Conservation (phyloP, 352 stramenopile genomes). For the Elongisporangium anandrum region DNA sequence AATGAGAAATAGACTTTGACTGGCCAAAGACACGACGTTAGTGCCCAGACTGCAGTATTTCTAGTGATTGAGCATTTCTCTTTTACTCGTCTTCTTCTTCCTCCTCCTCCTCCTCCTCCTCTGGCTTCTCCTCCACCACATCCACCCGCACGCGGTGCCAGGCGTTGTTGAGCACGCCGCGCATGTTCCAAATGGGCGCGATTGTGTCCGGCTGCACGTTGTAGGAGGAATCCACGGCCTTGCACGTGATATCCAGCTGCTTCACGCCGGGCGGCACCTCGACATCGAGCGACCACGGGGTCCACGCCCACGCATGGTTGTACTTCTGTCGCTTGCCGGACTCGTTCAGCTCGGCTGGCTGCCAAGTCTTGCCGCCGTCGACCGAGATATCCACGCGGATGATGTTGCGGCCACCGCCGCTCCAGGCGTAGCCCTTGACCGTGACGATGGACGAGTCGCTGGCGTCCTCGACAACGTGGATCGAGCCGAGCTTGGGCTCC, state of each 20-base stretch:
- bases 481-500: slow-evolving; percentile 60
- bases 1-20: too few relatives aligned
- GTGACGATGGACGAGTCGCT: slow-evolving; percentile 75
- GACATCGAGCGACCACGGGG: slow-evolving; percentile 93
- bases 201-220: slow-evolving; percentile 96
- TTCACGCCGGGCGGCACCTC: slow-evolving; percentile 78
- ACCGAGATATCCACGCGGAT: slow-evolving; percentile 95
- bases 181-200: slow-evolving; percentile 96
- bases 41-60: slow-evolving; percentile 1
- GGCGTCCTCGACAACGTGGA: slow-evolving; percentile 44
- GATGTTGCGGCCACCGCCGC: slow-evolving; percentile 93
- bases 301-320: slow-evolving; percentile 94
- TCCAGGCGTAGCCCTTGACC: slow-evolving; percentile 94
- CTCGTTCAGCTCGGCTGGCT: slow-evolving; percentile 78
- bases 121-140: slow-evolving; percentile 40
- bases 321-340: slow-evolving; percentile 84
- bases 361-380: slow-evolving; percentile 94
- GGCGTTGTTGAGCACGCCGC: slow-evolving; percentile 96
- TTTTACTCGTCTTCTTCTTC: slow-evolving; percentile 10
- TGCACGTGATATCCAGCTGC: slow-evolving; percentile 88
- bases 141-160: slow-evolving; percentile 90
- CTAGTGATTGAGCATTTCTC: neutral
- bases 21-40: too few relatives aligned
- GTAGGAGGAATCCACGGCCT: slow-evolving; percentile 93
- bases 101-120: slow-evolving; percentile 34